Base-by-base conservation (phyloP, 225 moss, liverwort and hornwort genomes). In the Marchantia paleacea region DNA sequence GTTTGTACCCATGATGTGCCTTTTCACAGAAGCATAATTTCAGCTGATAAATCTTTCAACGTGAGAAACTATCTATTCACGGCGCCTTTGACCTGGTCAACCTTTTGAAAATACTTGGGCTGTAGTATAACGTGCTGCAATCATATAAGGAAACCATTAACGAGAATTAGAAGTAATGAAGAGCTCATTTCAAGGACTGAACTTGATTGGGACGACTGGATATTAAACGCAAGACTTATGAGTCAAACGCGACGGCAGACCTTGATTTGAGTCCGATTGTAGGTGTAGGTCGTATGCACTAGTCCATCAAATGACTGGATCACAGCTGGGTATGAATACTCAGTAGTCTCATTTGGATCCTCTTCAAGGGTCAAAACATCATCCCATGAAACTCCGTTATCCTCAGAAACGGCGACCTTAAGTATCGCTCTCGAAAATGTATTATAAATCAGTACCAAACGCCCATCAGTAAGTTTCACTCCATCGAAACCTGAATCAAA, bases 271-370 rank as follows among this genome's bases (percentile, higher is more conserved):
- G 81, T 90, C n/a, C 93, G 88, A 39, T 92, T 91, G 83, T 94
- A 90, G 20, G 94, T 94, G 71, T 97, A 93, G 6, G 92, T 93
- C 22, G 86, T 84, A 84, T 93, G 94, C 61, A 97, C 75, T 15
- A 89, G 87, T 61, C 91, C 71, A 82, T 93, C 90, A 48, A 92
- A 93, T 52, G 89, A 84, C 77, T 93, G 79, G 78, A 94, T 94
- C 20, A 93, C 90, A 73, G 94, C 94, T 58, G 92, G 84, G 61
- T 93, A 93, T 73, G 94, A 97, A 79, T 92, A 97, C 81, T 94
- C 94, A 22, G 78, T 75, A 12, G 69, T 80, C 18, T 86, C 73
- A 25, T 50, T 62, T 52, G 63, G 15, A 19, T 70, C 62, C 76
- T 91, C 86, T 83, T 94, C 97, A 31, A 97, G 78, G 60, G 93